Evolutionary conservation across 441 rosid genomes (phyloP).

Genomic region (Capsella rubella): DNA sequence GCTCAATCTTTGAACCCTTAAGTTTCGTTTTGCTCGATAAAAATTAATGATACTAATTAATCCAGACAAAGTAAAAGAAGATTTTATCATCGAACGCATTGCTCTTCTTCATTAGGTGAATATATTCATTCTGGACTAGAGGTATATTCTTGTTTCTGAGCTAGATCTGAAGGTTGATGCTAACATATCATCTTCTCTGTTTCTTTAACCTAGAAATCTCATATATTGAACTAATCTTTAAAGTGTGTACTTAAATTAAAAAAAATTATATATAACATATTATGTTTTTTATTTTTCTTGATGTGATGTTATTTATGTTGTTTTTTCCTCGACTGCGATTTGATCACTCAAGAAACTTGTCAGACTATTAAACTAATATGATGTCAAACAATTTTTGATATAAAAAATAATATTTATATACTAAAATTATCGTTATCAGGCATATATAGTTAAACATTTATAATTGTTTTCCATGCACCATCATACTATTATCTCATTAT

Average conservation of each 20-base stretch:
- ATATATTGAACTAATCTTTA: background rate
- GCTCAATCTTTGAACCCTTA: background rate
- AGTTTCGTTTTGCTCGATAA: constrained; percentile 20
- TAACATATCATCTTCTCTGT: background rate
- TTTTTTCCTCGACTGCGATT: background rate
- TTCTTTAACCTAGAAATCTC: background rate
- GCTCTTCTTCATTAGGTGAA: background rate
- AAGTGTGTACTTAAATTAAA: background rate
- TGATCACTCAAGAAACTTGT: background rate
- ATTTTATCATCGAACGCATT: constrained; percentile 1
- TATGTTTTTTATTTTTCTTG: background rate
- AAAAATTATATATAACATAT: background rate
- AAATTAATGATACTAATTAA: background rate
- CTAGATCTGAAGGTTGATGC: background rate
- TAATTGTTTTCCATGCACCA: background rate
- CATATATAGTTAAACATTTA: too few species aligned
- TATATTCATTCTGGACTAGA: background rate
- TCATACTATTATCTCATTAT: background rate
- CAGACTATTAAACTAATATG: background rate
- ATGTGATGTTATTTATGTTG: constrained; percentile 2
- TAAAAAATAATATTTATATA: background rate
- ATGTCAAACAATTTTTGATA: background rate
- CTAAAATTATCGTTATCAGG: background rate
- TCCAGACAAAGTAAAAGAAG: constrained; percentile 2
- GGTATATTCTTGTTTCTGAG: background rate